phyloP scores from a whole-genome alignment of 2,329 filamentous ascomycete species.

The Penicillium occitanis region DNA sequence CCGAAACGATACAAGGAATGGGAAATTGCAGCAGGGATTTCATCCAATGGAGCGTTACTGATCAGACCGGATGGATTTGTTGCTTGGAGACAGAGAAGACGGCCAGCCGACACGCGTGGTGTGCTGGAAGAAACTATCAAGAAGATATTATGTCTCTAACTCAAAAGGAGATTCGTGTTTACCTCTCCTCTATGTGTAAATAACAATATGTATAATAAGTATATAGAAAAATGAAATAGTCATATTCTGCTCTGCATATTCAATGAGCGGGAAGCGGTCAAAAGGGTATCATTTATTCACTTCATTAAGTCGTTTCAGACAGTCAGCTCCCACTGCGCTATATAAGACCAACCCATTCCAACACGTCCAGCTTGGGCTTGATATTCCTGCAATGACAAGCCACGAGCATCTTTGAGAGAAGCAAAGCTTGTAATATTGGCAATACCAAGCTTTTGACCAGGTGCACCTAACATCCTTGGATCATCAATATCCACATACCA shows the following conservation, averaged over 20 bases:
- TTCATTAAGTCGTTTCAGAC: slow-evolving; percentile 14
- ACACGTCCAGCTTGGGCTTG: slow-evolving; percentile 48
- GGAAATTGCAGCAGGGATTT: slow-evolving; percentile 18
- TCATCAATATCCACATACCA: slow-evolving; percentile 76
- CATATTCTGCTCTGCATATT: background rate
- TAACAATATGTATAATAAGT: background rate
- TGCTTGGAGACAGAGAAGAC: slow-evolving; percentile 16
- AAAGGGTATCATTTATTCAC: slow-evolving; percentile 13
- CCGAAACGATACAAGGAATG: background rate
- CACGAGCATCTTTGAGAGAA: slow-evolving; percentile 53
- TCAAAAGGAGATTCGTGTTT: background rate
- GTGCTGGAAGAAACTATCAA: slow-evolving; percentile 5
- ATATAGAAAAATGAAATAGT: background rate
- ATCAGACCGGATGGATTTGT: slow-evolving; percentile 17
- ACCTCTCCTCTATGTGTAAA: background rate
- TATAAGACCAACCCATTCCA: slow-evolving; percentile 51
- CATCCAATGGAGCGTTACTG: slow-evolving; percentile 13
- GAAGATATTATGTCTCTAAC: slow-evolving; percentile 7
- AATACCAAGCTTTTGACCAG: slow-evolving; percentile 67
- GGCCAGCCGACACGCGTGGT: background rate
- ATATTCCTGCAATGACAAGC: slow-evolving; percentile 52
- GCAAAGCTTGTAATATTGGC: slow-evolving; percentile 59
- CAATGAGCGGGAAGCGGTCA: background rate
- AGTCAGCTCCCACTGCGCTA: slow-evolving; percentile 58
- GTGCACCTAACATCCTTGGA: slow-evolving; percentile 62